Percentiles rank a stretch among this genome's conserved stretches.
Evolutionary conservation across 257 asterid species (phyloP).

Genomic region (Ballota nigra): DNA sequence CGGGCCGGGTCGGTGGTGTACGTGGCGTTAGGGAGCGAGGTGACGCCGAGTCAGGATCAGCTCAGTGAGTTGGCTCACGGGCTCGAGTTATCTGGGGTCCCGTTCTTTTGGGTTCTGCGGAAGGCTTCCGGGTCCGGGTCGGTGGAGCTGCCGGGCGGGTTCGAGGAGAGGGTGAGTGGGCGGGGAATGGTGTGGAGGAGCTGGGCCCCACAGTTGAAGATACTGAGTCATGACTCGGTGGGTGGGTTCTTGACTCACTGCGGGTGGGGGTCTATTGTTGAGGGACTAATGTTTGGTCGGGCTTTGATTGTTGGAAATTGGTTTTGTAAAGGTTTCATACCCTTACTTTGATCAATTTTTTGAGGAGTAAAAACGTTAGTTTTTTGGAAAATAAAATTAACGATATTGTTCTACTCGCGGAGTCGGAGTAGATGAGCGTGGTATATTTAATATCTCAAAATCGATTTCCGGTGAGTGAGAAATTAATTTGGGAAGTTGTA

Average conservation of each 20-base stretch:
- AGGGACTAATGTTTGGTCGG: slow-evolving; percentile 34
- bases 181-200: slow-evolving; percentile 45
- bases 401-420: too few relatives aligned
- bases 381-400: too few relatives aligned
- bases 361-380: too few relatives aligned
- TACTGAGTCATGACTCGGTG: slow-evolving; percentile 43
- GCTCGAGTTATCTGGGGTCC: slow-evolving; percentile 35
- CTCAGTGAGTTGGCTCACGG: slow-evolving; percentile 45
- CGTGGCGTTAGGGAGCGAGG: slow-evolving; percentile 46
- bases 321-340: too few relatives aligned
- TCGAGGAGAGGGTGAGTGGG: slow-evolving; percentile 35
- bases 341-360: too few relatives aligned
- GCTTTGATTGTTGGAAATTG: too few relatives aligned
- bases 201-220: slow-evolving; percentile 48
- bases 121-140: slow-evolving; percentile 5
- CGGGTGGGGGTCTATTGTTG: slow-evolving; percentile 48
- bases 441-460: too few relatives aligned
- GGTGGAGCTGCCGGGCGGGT: slow-evolving; percentile 31
- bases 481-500: too few relatives aligned
- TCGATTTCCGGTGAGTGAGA: too few relatives aligned
- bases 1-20: slow-evolving; percentile 30
- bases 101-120: slow-evolving; percentile 46
- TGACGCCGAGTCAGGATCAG: slow-evolving; percentile 25
- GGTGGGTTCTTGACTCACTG: slow-evolving; percentile 54
- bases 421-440: too few relatives aligned